phyloP scores from a whole-genome alignment of 1,284 basidiomycete species.

The Trametes polyzona region DNA sequence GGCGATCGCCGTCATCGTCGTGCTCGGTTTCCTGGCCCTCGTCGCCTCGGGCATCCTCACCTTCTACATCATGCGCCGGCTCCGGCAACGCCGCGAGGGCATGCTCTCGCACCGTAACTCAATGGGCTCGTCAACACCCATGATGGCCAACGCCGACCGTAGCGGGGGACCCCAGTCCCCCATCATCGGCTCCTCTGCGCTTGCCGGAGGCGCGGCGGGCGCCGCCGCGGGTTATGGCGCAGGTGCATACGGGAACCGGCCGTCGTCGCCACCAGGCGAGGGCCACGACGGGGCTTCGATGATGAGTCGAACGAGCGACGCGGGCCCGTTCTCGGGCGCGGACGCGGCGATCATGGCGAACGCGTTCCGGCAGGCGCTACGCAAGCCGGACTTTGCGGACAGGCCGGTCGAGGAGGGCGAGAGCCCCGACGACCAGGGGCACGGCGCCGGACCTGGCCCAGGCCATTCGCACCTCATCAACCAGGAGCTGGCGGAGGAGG shows the following conservation, averaged over 20 bases:
- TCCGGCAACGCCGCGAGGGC: slow-evolving; percentile 54
- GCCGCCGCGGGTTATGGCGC: slow-evolving; percentile 35
- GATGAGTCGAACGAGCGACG: slow-evolving; percentile 62
- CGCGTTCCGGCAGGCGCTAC: slow-evolving; percentile 80
- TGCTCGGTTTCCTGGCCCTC: slow-evolving; percentile 81
- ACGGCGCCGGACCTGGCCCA: slow-evolving; percentile 16
- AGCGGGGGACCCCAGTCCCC: slow-evolving; percentile 53
- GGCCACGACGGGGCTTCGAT: slow-evolving; percentile 70
- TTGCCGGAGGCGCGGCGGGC: slow-evolving; percentile 35
- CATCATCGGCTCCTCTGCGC: slow-evolving; percentile 38
- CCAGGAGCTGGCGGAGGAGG: slow-evolving; percentile 80
- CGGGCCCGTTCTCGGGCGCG: slow-evolving; percentile 73
- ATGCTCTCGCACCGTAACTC: slow-evolving; percentile 65
- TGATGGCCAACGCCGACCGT: slow-evolving; percentile 65
- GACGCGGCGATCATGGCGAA: slow-evolving; percentile 89
- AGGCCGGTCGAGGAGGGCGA: slow-evolving; percentile 71
- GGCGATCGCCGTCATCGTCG: slow-evolving; percentile 87
- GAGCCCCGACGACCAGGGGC: slow-evolving; percentile 46
- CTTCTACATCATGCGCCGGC: slow-evolving; percentile 71
- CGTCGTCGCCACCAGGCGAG: slow-evolving; percentile 48
- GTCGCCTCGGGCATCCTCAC: slow-evolving; percentile 64
- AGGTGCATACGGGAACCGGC: slow-evolving; percentile 24
- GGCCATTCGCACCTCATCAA: slow-evolving; percentile 50
- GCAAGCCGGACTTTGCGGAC: slow-evolving; percentile 81
- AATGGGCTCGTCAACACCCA: slow-evolving; percentile 78